Conservation (phyloP, 768 basidiomycete genomes). For the Lentinula aciculospora region DNA sequence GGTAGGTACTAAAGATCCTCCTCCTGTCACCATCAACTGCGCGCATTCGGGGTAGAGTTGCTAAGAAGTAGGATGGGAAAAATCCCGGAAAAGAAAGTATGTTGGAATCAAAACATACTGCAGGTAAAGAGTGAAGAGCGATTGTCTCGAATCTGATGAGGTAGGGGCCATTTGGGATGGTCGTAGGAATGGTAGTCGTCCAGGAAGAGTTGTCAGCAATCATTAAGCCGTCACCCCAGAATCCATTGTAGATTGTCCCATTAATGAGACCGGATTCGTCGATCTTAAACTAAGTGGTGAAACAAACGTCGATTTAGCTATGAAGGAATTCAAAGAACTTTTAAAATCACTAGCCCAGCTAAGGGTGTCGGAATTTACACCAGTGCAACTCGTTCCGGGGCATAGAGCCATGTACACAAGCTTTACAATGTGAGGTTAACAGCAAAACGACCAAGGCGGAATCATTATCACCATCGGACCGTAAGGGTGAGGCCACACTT, state of each 20-base stretch:
- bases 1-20: slow-evolving; percentile 33
- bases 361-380: slow-evolving; percentile 28
- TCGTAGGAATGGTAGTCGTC: slow-evolving; percentile 39
- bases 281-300: slow-evolving; percentile 33
- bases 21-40: slow-evolving; percentile 35
- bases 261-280: slow-evolving; percentile 40
- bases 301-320: background rate
- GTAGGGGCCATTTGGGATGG: slow-evolving; percentile 38
- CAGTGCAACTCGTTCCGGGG: slow-evolving; percentile 34
- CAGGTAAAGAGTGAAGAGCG: slow-evolving; percentile 45
- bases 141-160: slow-evolving; percentile 47
- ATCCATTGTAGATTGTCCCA: slow-evolving; percentile 32
- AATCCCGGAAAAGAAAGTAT: background rate
- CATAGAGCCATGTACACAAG: slow-evolving; percentile 42
- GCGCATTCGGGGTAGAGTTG: slow-evolving; percentile 69
- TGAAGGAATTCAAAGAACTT: background rate
- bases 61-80: slow-evolving; percentile 15
- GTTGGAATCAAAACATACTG: slow-evolving; percentile 24
- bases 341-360: slow-evolving; percentile 35
- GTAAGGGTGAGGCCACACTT: slow-evolving; percentile 36
- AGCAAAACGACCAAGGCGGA: background rate
- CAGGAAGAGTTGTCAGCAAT: slow-evolving; percentile 37
- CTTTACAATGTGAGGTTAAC: slow-evolving; percentile 15
- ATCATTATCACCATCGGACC: slow-evolving; percentile 33
- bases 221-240: slow-evolving; percentile 40